Percentiles rank a stretch among this genome's conserved stretches.
Evolutionary conservation across 371 early-diverging fungal genomes (phyloP).

Genomic region (Cokeromyces recurvatus): DNA sequence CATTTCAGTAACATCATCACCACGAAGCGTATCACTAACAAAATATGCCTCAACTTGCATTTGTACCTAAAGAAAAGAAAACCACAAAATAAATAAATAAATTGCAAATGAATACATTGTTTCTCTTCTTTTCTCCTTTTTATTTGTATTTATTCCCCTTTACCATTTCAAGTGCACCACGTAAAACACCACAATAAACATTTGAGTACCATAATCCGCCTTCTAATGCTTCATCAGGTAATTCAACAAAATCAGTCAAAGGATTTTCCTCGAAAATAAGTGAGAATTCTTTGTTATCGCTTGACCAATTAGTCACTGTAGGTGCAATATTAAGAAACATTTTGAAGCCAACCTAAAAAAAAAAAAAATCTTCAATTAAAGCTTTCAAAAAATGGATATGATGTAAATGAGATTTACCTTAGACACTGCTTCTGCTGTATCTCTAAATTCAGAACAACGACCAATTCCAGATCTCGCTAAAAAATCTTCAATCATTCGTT

Average conservation of each 20-base stretch:
- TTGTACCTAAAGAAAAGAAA: slow-evolving; percentile 52
- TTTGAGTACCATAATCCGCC: slow-evolving; percentile 95
- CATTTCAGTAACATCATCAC: slow-evolving; percentile 90
- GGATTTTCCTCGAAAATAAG: slow-evolving; percentile 93
- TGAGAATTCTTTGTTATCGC: slow-evolving; percentile 84
- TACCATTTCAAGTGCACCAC: slow-evolving; percentile 96
- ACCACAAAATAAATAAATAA: not conserved
- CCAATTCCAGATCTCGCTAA: slow-evolving; percentile 79
- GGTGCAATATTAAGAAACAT: slow-evolving; percentile 92
- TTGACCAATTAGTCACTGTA: slow-evolving; percentile 71
- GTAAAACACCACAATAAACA: slow-evolving; percentile 88
- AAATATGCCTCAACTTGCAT: slow-evolving; percentile 88
- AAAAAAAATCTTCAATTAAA: too few species aligned
- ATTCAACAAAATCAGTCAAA: slow-evolving; percentile 86
- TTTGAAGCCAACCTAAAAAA: slow-evolving; percentile 83
- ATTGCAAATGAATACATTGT: too few species aligned
- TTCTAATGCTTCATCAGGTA: slow-evolving; percentile 73
- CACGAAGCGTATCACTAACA: slow-evolving; percentile 80
- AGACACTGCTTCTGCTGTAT: slow-evolving; percentile 89
- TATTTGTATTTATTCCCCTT: not conserved
- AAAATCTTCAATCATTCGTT: slow-evolving; percentile 94
- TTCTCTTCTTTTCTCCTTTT: not conserved
- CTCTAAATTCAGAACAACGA: slow-evolving; percentile 85
- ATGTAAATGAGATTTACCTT: slow-evolving; percentile 48
- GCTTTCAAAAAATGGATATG: too few species aligned